Evolutionary conservation across 2,329 filamentous ascomycete genomes (phyloP), one percentile per base, ranked within the genome.

Genomic region (Sclerotinia subarctica): DNA sequence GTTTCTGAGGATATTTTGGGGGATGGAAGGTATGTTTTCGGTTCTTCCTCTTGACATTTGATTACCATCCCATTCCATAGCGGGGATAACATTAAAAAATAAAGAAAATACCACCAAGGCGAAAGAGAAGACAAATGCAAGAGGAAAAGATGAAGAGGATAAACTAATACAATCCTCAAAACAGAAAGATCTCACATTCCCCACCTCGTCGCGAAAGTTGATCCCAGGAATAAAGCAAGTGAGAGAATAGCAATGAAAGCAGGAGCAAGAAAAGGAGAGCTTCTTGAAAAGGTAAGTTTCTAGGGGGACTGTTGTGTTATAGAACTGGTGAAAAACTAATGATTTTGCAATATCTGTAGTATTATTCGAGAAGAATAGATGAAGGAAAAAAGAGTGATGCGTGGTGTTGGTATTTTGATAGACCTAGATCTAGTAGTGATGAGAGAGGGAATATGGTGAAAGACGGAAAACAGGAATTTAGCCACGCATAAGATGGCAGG

Each of bases 1-100:
- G 44, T 75, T 73, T 63, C 47, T 74, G 64, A 46, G 63, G 7
- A 17, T 58, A n/a, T 75, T 67, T 69, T 75, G 73, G 73, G 46
- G 3, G 0, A 51, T 74, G 42, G 59, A 66, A 29, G 63, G 71
- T 72, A 32, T 5, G 68, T 56, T 54, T 51, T n/a, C 26, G 15
- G 10, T 10, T 24, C 21, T 11, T 54, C 62, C 54, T 49, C 26
- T 3, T 60, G n/a, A 53, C 32, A n/a, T 54, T 63, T 11, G 6
- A n/a, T 6, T 42, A 24, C 49, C 11, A 26, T 42, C 49, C 5
- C 5, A 13, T 17, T 24, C n/a, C 29, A 7, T 54, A 10, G 3
- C 5, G 2, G 2, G 10, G 11, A 19, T 13, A n/a, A 11, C 19
- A 13, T 21, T 11, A 8, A n/a, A 21, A 17, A 0, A 1, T 19